Base-by-base conservation (phyloP, 2,329 filamentous ascomycete species). In the Pseudocercospora macadamiae region DNA sequence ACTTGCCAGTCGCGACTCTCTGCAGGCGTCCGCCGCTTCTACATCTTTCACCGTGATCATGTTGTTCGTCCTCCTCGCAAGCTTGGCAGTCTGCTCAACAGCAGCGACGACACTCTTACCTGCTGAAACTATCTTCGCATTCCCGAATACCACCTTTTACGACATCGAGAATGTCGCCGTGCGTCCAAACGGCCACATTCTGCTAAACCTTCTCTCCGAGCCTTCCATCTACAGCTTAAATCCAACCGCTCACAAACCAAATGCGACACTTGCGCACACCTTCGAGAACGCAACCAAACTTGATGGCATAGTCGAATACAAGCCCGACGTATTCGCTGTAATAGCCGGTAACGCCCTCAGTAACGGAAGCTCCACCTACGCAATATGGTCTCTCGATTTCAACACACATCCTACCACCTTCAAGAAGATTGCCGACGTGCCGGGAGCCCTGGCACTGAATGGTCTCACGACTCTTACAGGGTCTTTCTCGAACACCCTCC, bases 251-350 rank as follows among this genome's bases (percentile, higher is more conserved):
- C 12, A 12, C 14, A 16, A 6, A 8, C 14, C 1, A 14, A 45
- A 45, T 19, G 42, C 42, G 14, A 45, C 42, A 16, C 9, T 45
- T 12, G 42, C 21, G 3, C 16, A 45, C 19, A 45, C 42, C 9
- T 45, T 45, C 42, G 18, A 21, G 23, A 45, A 45, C 42, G 42
- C 42, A 12, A 45, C 42, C 12, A 45, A 45, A 19, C 42, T 45
- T 21, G 42, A 45, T 45, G 42, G 42, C 2, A 45, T 45, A 14
- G 23, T 26, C 4, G 42, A 45, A 19, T 45, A 45, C 42, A 21
- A 26, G 18, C 16, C 42, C 14, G 42, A 45, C 42, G 42, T 45
- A 12, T 8, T 45, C 42, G 42, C 42, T 21, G 7, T 45, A 12
- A 18, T 45, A 5, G 42, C 23, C 23, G 42, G 42, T 14, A 26